Percentiles rank a stretch among this genome's conserved stretches.
phyloP scores from a whole-genome alignment of 495 filamentous ascomycete genomes.

The Neurospora discreta region DNA sequence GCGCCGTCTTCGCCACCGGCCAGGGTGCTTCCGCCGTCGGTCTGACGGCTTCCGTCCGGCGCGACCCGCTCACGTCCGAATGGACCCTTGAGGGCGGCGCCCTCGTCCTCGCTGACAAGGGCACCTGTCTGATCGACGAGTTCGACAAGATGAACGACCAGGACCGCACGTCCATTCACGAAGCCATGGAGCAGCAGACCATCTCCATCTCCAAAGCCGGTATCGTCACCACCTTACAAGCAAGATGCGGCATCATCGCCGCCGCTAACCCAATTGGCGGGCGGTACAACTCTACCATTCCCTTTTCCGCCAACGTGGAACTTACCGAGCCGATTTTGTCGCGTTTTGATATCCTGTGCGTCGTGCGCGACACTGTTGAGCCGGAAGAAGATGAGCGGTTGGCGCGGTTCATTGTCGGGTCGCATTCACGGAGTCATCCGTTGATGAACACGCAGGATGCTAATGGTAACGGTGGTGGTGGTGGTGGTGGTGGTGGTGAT shows the following conservation, averaged over 20 bases:
- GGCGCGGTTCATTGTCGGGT: slow-evolving; percentile 88
- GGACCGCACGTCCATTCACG: slow-evolving; percentile 94
- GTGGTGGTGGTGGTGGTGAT: slow-evolving; percentile 30
- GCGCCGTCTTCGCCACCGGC: slow-evolving; percentile 95
- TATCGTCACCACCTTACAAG: slow-evolving; percentile 95
- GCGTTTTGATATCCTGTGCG: slow-evolving; percentile 96
- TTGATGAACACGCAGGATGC: slow-evolving; percentile 39
- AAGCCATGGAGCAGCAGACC: slow-evolving; percentile 99
- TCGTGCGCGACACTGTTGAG: slow-evolving; percentile 96
- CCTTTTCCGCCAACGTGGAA: slow-evolving; percentile 92
- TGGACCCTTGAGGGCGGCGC: slow-evolving; percentile 98
- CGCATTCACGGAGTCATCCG: slow-evolving; percentile 84
- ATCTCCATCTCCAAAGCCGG: slow-evolving; percentile 99
- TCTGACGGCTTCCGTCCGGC: slow-evolving; percentile 93
- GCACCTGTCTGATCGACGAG: slow-evolving; percentile 95
- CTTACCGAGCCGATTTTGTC: slow-evolving; percentile 96
- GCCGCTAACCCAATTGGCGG: slow-evolving; percentile 96
- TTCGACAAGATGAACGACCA: slow-evolving; percentile 99
- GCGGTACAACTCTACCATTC: slow-evolving; percentile 91
- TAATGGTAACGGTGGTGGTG: slow-evolving; percentile 14
- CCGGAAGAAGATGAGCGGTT: slow-evolving; percentile 90
- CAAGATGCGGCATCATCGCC: slow-evolving; percentile 94
- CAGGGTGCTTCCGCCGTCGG: slow-evolving; percentile 96
- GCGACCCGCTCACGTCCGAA: slow-evolving; percentile 90
- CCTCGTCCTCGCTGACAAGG: slow-evolving; percentile 87